A percentile compares a stretch with the other conserved stretches of the same genome.
These are phyloP conservation scores for Tolypocladium pustulatum DNA, from an alignment of 2,329 filamentous ascomycete species.

Conservation along the genomic window DNA sequence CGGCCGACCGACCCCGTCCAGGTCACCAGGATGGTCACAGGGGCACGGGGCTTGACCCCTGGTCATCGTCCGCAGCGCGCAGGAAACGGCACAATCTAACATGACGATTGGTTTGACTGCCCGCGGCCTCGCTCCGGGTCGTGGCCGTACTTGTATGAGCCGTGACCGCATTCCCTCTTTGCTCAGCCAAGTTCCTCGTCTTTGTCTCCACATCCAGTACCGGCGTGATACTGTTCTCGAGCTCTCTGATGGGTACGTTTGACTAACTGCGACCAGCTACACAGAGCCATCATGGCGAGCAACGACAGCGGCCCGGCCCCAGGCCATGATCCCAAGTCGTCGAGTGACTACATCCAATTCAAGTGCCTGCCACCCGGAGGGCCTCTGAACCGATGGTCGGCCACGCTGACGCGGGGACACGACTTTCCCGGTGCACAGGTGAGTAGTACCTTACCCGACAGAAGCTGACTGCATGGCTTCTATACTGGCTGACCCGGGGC, in stretches of 20 bases:
- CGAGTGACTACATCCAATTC: conserved; percentile 43
- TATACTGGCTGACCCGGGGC: conserved; percentile 1
- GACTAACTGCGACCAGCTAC: background rate
- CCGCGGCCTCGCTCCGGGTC: background rate
- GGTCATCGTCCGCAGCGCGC: background rate
- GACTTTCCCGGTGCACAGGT: conserved; percentile 89
- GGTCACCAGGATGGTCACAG: background rate
- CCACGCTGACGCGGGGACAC: conserved; percentile 71
- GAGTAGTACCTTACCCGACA: background rate
- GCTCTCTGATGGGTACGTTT: background rate
- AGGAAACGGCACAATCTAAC: background rate
- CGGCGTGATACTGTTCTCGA: background rate
- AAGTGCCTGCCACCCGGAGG: conserved; percentile 39
- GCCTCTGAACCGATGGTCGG: conserved; percentile 74
- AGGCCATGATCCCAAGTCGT: conserved; percentile 31
- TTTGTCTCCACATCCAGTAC: background rate
- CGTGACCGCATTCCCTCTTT: background rate
- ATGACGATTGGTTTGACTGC: background rate
- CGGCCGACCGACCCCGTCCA: background rate
- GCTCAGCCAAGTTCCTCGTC: background rate
- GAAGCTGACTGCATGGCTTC: background rate
- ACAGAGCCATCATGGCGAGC: conserved; percentile 13
- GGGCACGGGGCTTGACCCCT: background rate
- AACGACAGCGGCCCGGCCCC: conserved; percentile 11
- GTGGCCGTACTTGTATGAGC: background rate